Conservation (phyloP, 345 rosid species). For the Mangifera indica region DNA sequence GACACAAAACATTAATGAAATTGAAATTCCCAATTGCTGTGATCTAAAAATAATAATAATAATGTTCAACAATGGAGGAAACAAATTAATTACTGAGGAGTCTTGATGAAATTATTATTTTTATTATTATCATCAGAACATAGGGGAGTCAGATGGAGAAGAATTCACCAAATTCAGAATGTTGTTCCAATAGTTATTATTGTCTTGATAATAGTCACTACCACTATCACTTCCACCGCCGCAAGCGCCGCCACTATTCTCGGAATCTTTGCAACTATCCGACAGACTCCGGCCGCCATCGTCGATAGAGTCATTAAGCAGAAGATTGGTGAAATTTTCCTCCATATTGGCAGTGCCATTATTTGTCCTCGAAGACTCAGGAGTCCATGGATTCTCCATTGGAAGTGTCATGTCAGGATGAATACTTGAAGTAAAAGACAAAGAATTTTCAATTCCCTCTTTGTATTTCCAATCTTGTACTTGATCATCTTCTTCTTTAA, state of each 20-base stretch:
- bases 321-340: no score
- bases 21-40: neutral
- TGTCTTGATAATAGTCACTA: slow-evolving; percentile 61
- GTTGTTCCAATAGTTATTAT: slow-evolving; percentile 91
- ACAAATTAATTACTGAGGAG: neutral
- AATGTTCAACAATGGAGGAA: neutral
- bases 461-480: slow-evolving; percentile 55
- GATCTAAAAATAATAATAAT: no score
- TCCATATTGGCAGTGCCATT: neutral
- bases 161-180: slow-evolving; percentile 92
- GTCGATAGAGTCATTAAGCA: no score
- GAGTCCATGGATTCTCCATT: slow-evolving; percentile 45
- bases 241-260: slow-evolving; percentile 22
- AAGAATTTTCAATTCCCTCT: slow-evolving; percentile 37
- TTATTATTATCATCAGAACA: slow-evolving; percentile 40
- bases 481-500: slow-evolving; percentile 55
- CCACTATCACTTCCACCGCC: neutral
- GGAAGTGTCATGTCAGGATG: slow-evolving; percentile 46
- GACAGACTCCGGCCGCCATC: slow-evolving; percentile 39
- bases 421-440: slow-evolving; percentile 41
- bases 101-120: no score
- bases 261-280: slow-evolving; percentile 47
- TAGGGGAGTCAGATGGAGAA: slow-evolving; percentile 73
- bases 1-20: neutral
- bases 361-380: slow-evolving; percentile 39